A percentile compares a stretch with the other conserved stretches of the same genome.
These are phyloP conservation scores for Hansenula sp. DNA, from an alignment of 1,139 yeast genomes.

Conservation along the genomic window DNA sequence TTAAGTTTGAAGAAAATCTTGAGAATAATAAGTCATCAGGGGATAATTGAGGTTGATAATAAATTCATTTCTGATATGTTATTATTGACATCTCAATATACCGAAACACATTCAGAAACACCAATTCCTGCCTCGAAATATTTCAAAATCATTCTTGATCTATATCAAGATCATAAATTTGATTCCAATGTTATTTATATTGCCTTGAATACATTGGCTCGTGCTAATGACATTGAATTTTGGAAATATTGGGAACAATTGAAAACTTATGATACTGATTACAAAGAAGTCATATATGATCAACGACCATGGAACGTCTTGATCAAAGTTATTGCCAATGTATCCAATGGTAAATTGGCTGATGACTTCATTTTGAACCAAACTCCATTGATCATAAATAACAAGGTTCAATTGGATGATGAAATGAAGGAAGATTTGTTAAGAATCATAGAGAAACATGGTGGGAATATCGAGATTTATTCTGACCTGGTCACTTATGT, in stretches of 20 bases:
- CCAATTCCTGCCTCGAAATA: constrained; percentile 7
- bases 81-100: constrained; percentile 15
- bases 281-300: constrained; percentile 12
- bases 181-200: constrained; percentile 11
- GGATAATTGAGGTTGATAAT: constrained; percentile 8
- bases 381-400: constrained; percentile 7
- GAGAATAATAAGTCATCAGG: constrained; percentile 7
- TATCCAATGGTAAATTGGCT: constrained; percentile 12
- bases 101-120: constrained; percentile 14
- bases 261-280: constrained; percentile 1
- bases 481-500: constrained; percentile 9
- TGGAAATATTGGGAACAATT: constrained; percentile 18
- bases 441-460: constrained; percentile 12
- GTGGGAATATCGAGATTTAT: constrained; percentile 10
- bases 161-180: constrained; percentile 6
- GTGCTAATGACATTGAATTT: constrained; percentile 13
- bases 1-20: constrained; percentile 8
- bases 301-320: constrained; percentile 27
- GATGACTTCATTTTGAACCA: constrained; percentile 14
- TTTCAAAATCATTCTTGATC: constrained; percentile 10
- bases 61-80: constrained; percentile 11
- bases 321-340: constrained; percentile 9
- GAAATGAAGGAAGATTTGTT: constrained; percentile 5
- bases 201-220: constrained; percentile 14
- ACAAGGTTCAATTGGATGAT: constrained; percentile 2